Evolutionary conservation across 1,284 basidiomycete species (phyloP), one percentile per base, ranked within the genome.

Genomic region (Cutaneotrichosporon sp.): DNA sequence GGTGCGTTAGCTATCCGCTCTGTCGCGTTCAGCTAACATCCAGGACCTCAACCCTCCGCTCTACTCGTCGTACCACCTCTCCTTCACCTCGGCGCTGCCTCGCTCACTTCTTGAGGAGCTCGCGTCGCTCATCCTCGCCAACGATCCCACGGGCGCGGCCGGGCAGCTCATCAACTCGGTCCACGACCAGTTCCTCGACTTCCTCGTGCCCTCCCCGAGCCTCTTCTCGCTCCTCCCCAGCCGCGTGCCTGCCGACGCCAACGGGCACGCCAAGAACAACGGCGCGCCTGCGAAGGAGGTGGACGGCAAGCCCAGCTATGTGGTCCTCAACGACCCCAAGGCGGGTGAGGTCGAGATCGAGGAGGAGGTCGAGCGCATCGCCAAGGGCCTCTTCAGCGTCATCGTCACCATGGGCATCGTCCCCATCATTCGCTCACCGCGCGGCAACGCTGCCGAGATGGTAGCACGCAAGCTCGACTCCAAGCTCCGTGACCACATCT

Each of bases 381-480:
- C 95, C 2, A 88, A 83, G 66, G 95, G 95, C 0, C 81, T 99
- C 4, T 97, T 98, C 76, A 94, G 91, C 67, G 91, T 91, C 1
- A 84, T 98, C n/a, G 92, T 89, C 14, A 98, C 95, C 0, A 86
- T 90, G 79, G 92, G 91, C 1, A 90, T 92, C 67, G 89, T 97
- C 8, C 97, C 97, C 6, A 90, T 97, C 73, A 98, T 99, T 65
- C 89, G 97, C 33, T 90, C 91, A 62, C 97, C 97, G 4, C 83
- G 89, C 72, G 95, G 95, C 0, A 98, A 98, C 77, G 97, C 97
- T 3, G 95, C 95, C 20, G 97, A 99, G 79, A 97, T 98, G 90
- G 89, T 99, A 2, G 94, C 95, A 2, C 89, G 94, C 77, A 97
- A 93, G 77, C 84, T 99, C 7, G 97, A 99, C 72, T 86, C 87